Conservation (phyloP, 441 rosid species). For the Cnidoscolus chayamansa region DNA sequence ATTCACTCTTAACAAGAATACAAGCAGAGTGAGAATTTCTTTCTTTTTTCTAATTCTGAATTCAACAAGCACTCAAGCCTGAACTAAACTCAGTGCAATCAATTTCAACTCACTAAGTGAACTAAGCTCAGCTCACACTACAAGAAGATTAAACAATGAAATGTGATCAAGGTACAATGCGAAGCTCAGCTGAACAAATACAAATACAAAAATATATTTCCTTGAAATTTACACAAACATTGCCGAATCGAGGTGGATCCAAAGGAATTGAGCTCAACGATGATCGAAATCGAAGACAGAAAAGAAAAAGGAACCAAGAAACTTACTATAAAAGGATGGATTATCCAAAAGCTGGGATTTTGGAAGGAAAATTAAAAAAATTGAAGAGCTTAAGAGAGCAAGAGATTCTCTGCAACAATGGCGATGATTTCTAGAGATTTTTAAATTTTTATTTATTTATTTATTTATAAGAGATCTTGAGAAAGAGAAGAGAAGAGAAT, state of each 20-base stretch:
- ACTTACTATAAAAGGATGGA: background rate
- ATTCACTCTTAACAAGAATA: too few relatives aligned
- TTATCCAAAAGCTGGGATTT: conserved; percentile 5
- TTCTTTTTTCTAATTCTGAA: background rate
- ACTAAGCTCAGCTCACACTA: background rate
- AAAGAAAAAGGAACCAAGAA: background rate
- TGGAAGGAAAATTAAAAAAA: background rate
- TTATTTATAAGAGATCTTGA: background rate
- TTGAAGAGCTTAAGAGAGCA: conserved; percentile 3
- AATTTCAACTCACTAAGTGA: conserved; percentile 8
- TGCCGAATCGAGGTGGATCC: conserved; percentile 18
- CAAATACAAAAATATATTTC: background rate
- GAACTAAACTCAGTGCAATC: background rate
- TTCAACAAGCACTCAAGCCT: background rate
- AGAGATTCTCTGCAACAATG: conserved; percentile 12
- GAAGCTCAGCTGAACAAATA: background rate
- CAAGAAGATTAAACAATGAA: background rate
- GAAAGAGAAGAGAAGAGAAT: background rate
- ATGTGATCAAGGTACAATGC: conserved; percentile 1
- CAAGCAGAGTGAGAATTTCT: too few relatives aligned
- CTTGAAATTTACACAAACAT: background rate
- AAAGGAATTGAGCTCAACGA: background rate
- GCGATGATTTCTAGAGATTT: background rate
- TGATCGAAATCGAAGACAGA: conserved; percentile 1
- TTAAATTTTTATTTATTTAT: too few relatives aligned